A percentile compares a stretch with the other conserved stretches of the same genome.
Conservation (phyloP, 768 basidiomycete species). For the Wakefieldia striispora region DNA sequence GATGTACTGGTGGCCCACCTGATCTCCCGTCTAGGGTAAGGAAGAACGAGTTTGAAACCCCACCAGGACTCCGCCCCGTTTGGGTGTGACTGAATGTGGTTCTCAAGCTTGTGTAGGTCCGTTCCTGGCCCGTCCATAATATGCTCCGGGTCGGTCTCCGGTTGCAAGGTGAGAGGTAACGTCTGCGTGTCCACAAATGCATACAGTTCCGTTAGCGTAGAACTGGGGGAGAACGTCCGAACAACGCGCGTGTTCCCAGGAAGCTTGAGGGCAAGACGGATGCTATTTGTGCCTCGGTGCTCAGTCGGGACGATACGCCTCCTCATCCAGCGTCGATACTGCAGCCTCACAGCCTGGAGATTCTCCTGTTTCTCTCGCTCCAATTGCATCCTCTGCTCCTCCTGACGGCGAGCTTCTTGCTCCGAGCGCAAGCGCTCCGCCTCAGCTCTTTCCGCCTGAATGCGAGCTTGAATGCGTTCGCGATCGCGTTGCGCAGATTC, state of each 20-base stretch:
- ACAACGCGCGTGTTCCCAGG: conserved; percentile 57
- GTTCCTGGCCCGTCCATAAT: conserved; percentile 38
- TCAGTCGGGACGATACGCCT: conserved; percentile 41
- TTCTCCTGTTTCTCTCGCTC: conserved; percentile 37
- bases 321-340: conserved; percentile 63
- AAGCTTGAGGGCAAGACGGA: conserved; percentile 54
- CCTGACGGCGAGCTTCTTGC: conserved; percentile 29
- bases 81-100: conserved; percentile 31
- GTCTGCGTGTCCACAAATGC: conserved; percentile 67
- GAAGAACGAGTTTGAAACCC: conserved; percentile 66
- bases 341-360: conserved; percentile 39
- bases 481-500: too few species aligned
- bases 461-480: conserved; percentile 55
- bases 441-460: conserved; percentile 43
- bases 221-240: conserved; percentile 47
- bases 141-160: conserved; percentile 40
- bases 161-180: conserved; percentile 39
- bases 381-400: conserved; percentile 35
- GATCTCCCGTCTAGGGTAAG: conserved; percentile 70
- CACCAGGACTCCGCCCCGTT: conserved; percentile 50
- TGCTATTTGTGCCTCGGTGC: conserved; percentile 23
- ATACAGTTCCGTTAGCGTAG: conserved; percentile 64
- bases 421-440: conserved; percentile 34
- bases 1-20: conserved; percentile 41
- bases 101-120: conserved; percentile 37